Percentiles rank a stretch among this genome's conserved stretches.
Conservation (phyloP, 768 basidiomycete genomes). For the Boletus bicolor region DNA sequence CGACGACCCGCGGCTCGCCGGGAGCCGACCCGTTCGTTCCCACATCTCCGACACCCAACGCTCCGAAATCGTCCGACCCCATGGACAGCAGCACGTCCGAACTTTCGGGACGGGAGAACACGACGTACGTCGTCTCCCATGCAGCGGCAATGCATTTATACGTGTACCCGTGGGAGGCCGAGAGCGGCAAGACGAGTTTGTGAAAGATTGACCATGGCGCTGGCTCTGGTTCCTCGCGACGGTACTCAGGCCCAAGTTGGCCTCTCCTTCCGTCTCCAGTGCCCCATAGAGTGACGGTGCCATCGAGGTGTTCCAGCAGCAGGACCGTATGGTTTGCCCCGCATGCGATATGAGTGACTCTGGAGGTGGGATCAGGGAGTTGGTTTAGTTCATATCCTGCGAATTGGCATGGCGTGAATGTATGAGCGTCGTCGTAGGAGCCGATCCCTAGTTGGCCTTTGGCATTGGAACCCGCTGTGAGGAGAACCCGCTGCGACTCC, state of each 20-base stretch:
- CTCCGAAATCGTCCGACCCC: conserved; percentile 84
- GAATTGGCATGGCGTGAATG: conserved; percentile 40
- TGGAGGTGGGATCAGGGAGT: conserved; percentile 24
- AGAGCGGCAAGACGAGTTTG: conserved; percentile 42
- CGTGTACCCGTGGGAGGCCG: conserved; percentile 38
- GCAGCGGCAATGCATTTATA: conserved; percentile 55
- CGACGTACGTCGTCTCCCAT: conserved; percentile 85
- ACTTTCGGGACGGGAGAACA: conserved; percentile 42
- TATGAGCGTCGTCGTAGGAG: conserved; percentile 36
- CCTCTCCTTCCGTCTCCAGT: conserved; percentile 69
- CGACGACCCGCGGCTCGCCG: conserved; percentile 7
- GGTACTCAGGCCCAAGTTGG: conserved; percentile 58
- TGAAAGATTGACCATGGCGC: conserved; percentile 39
- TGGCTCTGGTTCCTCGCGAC: conserved; percentile 9
- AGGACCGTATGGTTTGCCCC: conserved; percentile 82
- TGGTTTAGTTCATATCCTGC: conserved; percentile 11
- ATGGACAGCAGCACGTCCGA: conserved; percentile 67
- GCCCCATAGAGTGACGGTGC: conserved; percentile 56
- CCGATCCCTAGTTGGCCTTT: conserved; percentile 46
- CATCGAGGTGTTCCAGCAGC: conserved; percentile 44
- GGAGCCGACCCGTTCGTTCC: conserved; percentile 7
- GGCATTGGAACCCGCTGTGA: conserved; percentile 49
- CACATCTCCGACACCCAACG: conserved; percentile 55
- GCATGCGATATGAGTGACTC: conserved; percentile 52
- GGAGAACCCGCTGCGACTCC: conserved; percentile 19